These are phyloP conservation scores for Wickerhamomyces rabaulensis DNA, from an alignment of 805 yeast genomes.

Conservation along the genomic window DNA sequence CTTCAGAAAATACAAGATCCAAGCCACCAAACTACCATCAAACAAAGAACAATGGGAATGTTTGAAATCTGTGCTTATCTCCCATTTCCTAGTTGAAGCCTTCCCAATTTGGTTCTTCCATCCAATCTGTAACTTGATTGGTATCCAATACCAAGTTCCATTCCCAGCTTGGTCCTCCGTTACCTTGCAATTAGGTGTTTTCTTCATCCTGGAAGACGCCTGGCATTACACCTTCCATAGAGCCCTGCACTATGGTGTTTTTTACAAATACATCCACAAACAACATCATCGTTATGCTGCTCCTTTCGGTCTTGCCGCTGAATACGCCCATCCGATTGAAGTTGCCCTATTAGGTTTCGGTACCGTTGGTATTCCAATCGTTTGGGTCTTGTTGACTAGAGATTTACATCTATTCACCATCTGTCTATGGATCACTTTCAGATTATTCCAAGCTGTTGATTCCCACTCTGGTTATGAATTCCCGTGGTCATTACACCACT, in stretches of 20 bases:
- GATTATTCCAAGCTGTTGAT: conserved; percentile 95
- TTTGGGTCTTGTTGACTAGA: conserved; percentile 72
- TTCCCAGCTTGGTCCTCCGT: conserved; percentile 67
- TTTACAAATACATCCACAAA: conserved; percentile 91
- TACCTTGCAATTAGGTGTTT: conserved; percentile 60
- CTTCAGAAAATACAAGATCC: conserved; percentile 84
- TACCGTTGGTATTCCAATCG: conserved; percentile 91
- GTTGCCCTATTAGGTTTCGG: conserved; percentile 83
- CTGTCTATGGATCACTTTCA: conserved; percentile 77
- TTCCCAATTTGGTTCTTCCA: conserved; percentile 97
- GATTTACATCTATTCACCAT: conserved; percentile 86
- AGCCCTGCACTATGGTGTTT: conserved; percentile 78
- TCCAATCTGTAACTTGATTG: conserved; percentile 78
- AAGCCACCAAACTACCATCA: conserved; percentile 77
- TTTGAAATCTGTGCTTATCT: conserved; percentile 72
- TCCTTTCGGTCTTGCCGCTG: conserved; percentile 96
- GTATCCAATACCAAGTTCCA: conserved; percentile 76
- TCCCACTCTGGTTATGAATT: conserved; percentile 98
- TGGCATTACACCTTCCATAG: conserved; percentile 99
- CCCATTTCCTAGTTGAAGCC: conserved; percentile 91
- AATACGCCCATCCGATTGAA: conserved; percentile 95
- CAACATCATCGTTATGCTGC: conserved; percentile 98
- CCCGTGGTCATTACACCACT: conserved; percentile 92
- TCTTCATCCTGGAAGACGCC: conserved; percentile 84
- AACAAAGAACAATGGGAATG: conserved; percentile 90